Percentiles rank a stretch among this genome's conserved stretches.
These are phyloP conservation scores for Furcasterigmium furcatum DNA, from an alignment of 2,329 filamentous ascomycete genomes.

Conservation along the genomic window DNA sequence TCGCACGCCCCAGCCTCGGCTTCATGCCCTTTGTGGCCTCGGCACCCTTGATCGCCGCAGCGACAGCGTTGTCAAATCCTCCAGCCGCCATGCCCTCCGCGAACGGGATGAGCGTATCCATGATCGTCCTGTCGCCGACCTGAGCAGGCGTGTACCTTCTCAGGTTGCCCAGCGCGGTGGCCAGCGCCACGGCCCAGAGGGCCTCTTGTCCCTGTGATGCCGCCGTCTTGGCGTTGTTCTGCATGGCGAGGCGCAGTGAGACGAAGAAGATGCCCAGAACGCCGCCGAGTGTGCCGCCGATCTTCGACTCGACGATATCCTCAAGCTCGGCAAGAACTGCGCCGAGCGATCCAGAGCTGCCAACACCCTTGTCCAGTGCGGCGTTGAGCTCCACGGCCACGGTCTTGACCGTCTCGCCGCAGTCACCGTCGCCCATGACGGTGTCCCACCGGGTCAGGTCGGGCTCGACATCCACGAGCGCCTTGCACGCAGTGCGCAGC, in stretches of 20 bases:
- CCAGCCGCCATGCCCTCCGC: constrained; percentile 41
- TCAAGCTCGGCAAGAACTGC: constrained; percentile 45
- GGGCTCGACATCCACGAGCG: constrained; percentile 55
- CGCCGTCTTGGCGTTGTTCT: constrained; percentile 27
- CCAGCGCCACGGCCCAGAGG: constrained; percentile 40
- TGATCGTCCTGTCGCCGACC: constrained; percentile 53
- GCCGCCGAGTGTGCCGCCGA: constrained; percentile 50
- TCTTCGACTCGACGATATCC: constrained; percentile 52
- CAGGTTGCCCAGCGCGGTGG: constrained; percentile 41
- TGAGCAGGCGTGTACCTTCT: constrained; percentile 51
- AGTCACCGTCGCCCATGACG: constrained; percentile 64
- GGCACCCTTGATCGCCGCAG: constrained; percentile 56
- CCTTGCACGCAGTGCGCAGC: constrained; percentile 50
- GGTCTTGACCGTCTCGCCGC: constrained; percentile 58
- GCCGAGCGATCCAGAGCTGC: constrained; percentile 39
- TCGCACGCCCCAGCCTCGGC: constrained; percentile 63
- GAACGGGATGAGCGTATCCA: constrained; percentile 55
- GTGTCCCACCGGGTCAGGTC: constrained; percentile 62
- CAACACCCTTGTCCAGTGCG: constrained; percentile 37
- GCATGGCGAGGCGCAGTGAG: constrained; percentile 38
- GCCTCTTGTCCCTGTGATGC: constrained; percentile 25
- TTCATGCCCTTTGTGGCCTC: constrained; percentile 63
- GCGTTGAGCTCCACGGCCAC: constrained; percentile 47
- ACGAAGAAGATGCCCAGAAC: constrained; percentile 54
- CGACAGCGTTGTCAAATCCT: constrained; percentile 52